Evolutionary conservation across 2,329 filamentous ascomycete genomes (phyloP), one percentile per base, ranked within the genome.

Genomic region (Claviceps arundinis): DNA sequence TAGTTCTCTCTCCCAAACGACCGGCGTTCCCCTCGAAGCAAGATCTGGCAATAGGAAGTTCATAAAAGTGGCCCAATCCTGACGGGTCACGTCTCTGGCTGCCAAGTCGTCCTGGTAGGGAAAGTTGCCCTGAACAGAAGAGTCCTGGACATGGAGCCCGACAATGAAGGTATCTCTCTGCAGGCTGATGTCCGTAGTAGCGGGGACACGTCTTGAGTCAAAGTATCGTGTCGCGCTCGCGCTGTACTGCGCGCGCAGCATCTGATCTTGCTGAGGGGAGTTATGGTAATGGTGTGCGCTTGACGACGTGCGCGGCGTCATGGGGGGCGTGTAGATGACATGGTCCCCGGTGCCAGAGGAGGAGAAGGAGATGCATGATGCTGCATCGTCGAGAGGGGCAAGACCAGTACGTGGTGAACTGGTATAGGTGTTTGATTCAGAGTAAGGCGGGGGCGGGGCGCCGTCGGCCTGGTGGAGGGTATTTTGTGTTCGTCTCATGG

Each of bases 41-140:
- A 76, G 71, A 50, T 74, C 65, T 0, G 79, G 77, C 22, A 81
- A 61, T 16, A 82, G 62, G 54, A 74, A 75, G 57, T 80, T 80
- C 46, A 78, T 57, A 61, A 82, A 82, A 0, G 78, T 80, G 38
- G 71, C 69, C 79, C 79, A 82, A 59, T 82, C 78, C 57, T 76
- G 72, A 14, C 64, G 57, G 1, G 65, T 70, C 13, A 80, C 68
- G 50, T 78, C 75, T 41, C 70, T 71, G 5, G 56, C 57, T 5
- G 61, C 64, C 59, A 69, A 69, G 37, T 64, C 64, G 9, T 57
- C 50, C 1, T 65, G 68, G 50, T 70, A 76, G 0, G 74, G 72
- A 9, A 78, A 64, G 50, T 74, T 68, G 5, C 68, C 65, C 0
- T 73, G 70, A 3, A 63, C 58, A n/a, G 68, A 69, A 37, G 61